Conservation (phyloP, 495 filamentous ascomycete species). For the Xylaria grammica region DNA sequence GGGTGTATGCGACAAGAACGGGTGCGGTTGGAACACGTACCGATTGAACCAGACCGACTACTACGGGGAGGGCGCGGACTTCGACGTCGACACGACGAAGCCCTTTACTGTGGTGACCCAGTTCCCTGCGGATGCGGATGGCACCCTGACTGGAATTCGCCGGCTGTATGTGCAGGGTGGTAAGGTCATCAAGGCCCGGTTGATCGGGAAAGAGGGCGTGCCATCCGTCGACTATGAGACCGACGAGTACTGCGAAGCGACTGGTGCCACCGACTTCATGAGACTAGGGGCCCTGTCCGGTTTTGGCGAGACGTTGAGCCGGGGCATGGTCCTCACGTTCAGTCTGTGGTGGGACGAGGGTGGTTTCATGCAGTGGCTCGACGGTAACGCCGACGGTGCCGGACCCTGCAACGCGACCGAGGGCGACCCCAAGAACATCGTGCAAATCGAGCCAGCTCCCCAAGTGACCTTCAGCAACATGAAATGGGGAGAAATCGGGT, state of each 20-base stretch:
- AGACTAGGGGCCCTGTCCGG: constrained; percentile 59
- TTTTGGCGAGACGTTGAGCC: constrained; percentile 62
- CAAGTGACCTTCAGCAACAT: constrained; percentile 67
- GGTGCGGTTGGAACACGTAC: constrained; percentile 71
- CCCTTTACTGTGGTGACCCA: constrained; percentile 72
- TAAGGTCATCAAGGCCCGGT: constrained; percentile 52
- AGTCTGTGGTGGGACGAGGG: constrained; percentile 66
- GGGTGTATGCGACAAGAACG: constrained; percentile 68
- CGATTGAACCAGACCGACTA: constrained; percentile 58
- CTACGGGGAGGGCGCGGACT: constrained; percentile 57
- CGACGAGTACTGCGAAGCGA: constrained; percentile 61
- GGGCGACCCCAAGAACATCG: constrained; percentile 56
- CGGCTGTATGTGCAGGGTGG: constrained; percentile 68
- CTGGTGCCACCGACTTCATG: constrained; percentile 57
- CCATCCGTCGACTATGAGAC: constrained; percentile 58
- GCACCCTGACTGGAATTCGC: constrained; percentile 60
- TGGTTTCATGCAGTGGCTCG: constrained; percentile 69
- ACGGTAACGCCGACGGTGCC: constrained; percentile 51
- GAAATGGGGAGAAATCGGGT: constrained; percentile 67
- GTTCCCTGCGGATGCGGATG: constrained; percentile 61
- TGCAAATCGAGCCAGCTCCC: constrained; percentile 50
- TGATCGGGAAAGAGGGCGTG: constrained; percentile 50
- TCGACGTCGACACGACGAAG: constrained; percentile 62
- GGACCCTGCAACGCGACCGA: constrained; percentile 66
- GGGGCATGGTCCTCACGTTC: constrained; percentile 71